These are phyloP conservation scores for Arabidopsis lyrata DNA, from an alignment of 441 rosid genomes.

Conservation along the genomic window DNA sequence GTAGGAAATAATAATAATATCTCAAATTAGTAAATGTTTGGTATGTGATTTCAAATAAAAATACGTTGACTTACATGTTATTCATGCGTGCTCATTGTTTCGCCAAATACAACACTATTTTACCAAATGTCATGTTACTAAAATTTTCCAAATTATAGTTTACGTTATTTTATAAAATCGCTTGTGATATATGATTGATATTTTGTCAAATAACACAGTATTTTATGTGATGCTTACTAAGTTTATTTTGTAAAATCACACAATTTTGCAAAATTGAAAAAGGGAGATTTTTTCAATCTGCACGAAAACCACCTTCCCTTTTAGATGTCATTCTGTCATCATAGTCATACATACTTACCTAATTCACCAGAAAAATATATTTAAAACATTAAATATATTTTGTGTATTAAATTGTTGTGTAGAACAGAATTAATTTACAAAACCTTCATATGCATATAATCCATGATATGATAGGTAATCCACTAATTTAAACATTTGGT, in stretches of 20 bases:
- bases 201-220: background rate
- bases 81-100: background rate
- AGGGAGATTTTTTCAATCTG: background rate
- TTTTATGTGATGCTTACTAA: background rate
- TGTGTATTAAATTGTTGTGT: slow-evolving; percentile 1
- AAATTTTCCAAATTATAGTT: background rate
- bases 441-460: slow-evolving; percentile 6
- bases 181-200: background rate
- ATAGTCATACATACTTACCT: background rate
- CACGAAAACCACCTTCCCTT: background rate
- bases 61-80: background rate
- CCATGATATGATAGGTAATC: slow-evolving; percentile 7
- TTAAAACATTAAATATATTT: background rate
- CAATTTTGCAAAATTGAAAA: background rate
- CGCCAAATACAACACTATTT: background rate
- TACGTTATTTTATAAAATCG: background rate
- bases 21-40: too few species aligned
- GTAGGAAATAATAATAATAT: too few species aligned
- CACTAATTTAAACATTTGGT: background rate
- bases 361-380: background rate
- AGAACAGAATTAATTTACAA: slow-evolving; percentile 2
- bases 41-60: too few species aligned
- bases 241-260: background rate
- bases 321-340: background rate
- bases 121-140: background rate